Percentiles rank a stretch among this genome's conserved stretches.
phyloP scores from a whole-genome alignment of 345 rosid species.

The Gossypium stocksii region DNA sequence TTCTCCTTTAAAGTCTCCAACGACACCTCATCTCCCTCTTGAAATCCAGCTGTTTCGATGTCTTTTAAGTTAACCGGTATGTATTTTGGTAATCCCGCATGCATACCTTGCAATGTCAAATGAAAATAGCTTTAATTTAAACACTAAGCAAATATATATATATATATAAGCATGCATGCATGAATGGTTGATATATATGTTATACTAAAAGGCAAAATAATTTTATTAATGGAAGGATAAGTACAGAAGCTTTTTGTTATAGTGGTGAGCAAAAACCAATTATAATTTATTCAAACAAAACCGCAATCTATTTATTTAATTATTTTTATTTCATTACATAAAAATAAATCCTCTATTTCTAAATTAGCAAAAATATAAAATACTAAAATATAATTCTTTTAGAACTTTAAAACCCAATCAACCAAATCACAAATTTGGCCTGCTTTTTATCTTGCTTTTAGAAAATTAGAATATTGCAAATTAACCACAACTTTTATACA shows the following conservation, averaged over 20 bases:
- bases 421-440: background rate
- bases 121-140: conserved; percentile 7
- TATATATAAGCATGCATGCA: background rate
- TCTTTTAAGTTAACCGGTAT: conserved; percentile 69
- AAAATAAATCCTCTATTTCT: background rate
- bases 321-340: background rate
- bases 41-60: conserved; percentile 72
- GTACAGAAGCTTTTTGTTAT: no score
- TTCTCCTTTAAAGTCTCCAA: conserved; percentile 69
- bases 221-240: no score
- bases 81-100: conserved; percentile 71
- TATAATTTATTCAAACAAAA: background rate
- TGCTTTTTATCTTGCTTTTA: background rate
- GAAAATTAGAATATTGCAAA: background rate
- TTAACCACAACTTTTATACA: background rate
- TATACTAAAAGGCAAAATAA: no score
- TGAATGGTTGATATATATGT: no score
- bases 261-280: background rate
- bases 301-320: background rate
- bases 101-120: conserved; percentile 58
- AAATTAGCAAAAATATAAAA: background rate
- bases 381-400: background rate
- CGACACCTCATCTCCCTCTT: conserved; percentile 95
- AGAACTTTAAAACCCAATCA: background rate
- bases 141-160: background rate